Base-by-base conservation (phyloP, 2,329 filamentous ascomycete genomes). In the Mycosphaerella sp. region DNA sequence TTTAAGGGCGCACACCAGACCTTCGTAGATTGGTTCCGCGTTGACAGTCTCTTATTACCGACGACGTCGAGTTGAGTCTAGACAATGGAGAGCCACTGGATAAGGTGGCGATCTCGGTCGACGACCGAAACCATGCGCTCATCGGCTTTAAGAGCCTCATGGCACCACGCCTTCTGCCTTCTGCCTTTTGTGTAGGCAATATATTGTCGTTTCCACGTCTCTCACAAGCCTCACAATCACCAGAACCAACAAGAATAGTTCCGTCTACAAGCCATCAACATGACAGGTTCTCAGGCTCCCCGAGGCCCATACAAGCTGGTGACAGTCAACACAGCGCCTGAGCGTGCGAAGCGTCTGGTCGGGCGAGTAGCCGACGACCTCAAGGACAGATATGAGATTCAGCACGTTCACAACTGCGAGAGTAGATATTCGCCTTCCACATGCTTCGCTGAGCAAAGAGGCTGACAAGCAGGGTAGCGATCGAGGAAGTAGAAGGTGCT, bases 241-340 rank as follows among this genome's bases (percentile, higher is more conserved):
- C 34, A 38, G 34, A 9, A 38, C 6, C 12, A 11, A 38, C 11
- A 2, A 21, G 2, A 2, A 21, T 21, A 48, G 31, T 10, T 17
- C 14, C 14, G 31, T n/a, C 17, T 34, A 29, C 36, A 45, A 14
- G 11, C 3, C 32, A 31, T 9, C 47, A 53, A 8, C 23, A 59
- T 52, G 57, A 26, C 45, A 34, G 32, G 12, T 32, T 23, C 45
- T 7, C 53, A 56, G 31, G 40, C 51, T 7, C 62, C 67, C 57
- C 62, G 62, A 55, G 81, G 81, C 14, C 81, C 81, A 2, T 86
- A 77, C 70, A 79, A 74, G 62, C 77, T 87, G 10, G 78, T 86
- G 31, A 87, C 82, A 1, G 82, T 87, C 60, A 87, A 86, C 71
- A 85, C 79, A 1, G 81, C 79, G 1, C 83, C 84, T 0, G 83